Conservation (phyloP, 169 alveolate genomes). For the Hepatocystis sp. region DNA sequence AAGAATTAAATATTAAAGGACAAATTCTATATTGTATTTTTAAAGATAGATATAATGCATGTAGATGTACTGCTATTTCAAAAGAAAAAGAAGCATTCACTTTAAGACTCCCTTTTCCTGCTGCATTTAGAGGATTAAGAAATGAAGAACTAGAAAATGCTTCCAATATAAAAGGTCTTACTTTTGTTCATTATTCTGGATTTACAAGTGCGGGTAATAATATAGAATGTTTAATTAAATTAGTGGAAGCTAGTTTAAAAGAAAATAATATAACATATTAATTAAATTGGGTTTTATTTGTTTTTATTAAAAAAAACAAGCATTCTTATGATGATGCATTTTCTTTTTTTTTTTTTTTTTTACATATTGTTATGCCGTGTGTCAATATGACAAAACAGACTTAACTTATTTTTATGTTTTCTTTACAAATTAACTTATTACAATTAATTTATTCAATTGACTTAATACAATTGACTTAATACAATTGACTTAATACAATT, state of each 20-base stretch:
- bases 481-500: too few relatives aligned
- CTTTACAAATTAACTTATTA: too few relatives aligned
- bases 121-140: constrained; percentile 82
- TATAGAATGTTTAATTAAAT: constrained; percentile 46
- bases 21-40: constrained; percentile 75
- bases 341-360: too few relatives aligned
- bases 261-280: too few relatives aligned
- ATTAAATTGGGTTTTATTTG: too few relatives aligned
- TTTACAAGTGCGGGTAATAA: constrained; percentile 86
- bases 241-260: constrained; percentile 59
- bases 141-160: constrained; percentile 79
- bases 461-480: too few relatives aligned
- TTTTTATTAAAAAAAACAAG: too few relatives aligned
- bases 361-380: too few relatives aligned
- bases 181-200: constrained; percentile 85
- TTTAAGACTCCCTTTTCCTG: constrained; percentile 84
- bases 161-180: constrained; percentile 80
- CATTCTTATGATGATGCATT: too few relatives aligned
- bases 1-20: constrained; percentile 70
- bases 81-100: constrained; percentile 77
- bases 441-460: too few relatives aligned
- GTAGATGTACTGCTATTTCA: constrained; percentile 77
- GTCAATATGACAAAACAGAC: too few relatives aligned
- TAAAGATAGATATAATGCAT: constrained; percentile 57
- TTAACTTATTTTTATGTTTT: too few relatives aligned